phyloP scores from a whole-genome alignment of 2,329 filamentous ascomycete species.

The Aureobasidium sp. region DNA sequence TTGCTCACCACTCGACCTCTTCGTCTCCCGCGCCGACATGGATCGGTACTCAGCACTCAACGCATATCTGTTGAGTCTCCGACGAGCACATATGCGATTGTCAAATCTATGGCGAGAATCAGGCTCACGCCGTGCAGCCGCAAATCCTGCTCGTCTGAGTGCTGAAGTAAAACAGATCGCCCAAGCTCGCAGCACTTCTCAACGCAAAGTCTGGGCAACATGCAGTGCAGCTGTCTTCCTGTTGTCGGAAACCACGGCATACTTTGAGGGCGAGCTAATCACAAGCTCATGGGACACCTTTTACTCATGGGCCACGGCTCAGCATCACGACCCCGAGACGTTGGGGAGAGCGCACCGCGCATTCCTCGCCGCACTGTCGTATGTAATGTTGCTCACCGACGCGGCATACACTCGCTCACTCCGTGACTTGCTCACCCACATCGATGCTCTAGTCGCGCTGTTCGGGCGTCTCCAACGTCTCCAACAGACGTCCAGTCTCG shows the following conservation, averaged over 20 bases:
- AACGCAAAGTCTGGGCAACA: conserved; percentile 84
- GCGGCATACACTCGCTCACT: conserved; percentile 54
- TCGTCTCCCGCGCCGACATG: conserved; percentile 67
- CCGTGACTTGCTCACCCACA: conserved; percentile 58
- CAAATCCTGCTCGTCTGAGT: not conserved
- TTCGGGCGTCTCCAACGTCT: conserved; percentile 66
- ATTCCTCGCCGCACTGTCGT: conserved; percentile 62
- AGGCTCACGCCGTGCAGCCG: conserved; percentile 52
- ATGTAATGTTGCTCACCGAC: conserved; percentile 58
- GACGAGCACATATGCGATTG: conserved; percentile 74
- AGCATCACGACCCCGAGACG: conserved; percentile 70
- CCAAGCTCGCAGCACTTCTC: conserved; percentile 52
- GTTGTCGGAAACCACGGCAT: conserved; percentile 75
- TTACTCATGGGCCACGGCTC: conserved; percentile 48
- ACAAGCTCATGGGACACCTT: conserved; percentile 74
- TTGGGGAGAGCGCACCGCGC: conserved; percentile 69
- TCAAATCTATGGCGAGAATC: conserved; percentile 82
- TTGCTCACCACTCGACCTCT: conserved; percentile 74
- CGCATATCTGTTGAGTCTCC: conserved; percentile 76
- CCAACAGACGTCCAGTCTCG: conserved; percentile 70
- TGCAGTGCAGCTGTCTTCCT: conserved; percentile 82
- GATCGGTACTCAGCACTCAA: conserved; percentile 77
- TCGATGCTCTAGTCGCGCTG: conserved; percentile 74
- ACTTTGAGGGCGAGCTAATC: conserved; percentile 84
- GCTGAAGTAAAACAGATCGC: conserved; percentile 52